phyloP scores from a whole-genome alignment of 768 basidiomycete genomes.

The Cyclocybe cylindracea region DNA sequence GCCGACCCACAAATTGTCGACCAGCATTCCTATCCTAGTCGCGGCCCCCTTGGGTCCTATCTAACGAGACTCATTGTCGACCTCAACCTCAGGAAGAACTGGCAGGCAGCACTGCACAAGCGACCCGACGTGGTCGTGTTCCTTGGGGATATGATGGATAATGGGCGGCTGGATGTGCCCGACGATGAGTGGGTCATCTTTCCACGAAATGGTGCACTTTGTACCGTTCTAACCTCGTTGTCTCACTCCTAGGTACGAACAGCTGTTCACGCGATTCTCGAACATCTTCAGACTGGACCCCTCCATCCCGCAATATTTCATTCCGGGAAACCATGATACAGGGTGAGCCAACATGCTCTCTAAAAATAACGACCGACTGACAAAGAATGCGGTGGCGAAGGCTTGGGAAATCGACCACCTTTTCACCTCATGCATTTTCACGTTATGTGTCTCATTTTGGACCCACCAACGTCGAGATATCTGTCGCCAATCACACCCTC shows the following conservation, averaged over 20 bases:
- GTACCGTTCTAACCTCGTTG: not conserved
- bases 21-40: slow-evolving; percentile 68
- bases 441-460: slow-evolving; percentile 83
- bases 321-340: slow-evolving; percentile 92
- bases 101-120: slow-evolving; percentile 64
- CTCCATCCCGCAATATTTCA: slow-evolving; percentile 59
- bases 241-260: slow-evolving; percentile 60
- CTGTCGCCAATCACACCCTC: slow-evolving; percentile 71
- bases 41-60: slow-evolving; percentile 52
- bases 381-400: slow-evolving; percentile 30
- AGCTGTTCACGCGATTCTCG: slow-evolving; percentile 67
- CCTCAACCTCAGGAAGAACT: slow-evolving; percentile 82
- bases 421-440: slow-evolving; percentile 44
- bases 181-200: slow-evolving; percentile 60
- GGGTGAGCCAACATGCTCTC: slow-evolving; percentile 45
- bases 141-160: slow-evolving; percentile 93
- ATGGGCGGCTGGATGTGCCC: slow-evolving; percentile 65
- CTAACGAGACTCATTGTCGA: slow-evolving; percentile 72
- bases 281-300: slow-evolving; percentile 61
- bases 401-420: slow-evolving; percentile 43
- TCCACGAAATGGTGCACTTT: not conserved
- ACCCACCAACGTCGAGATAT: slow-evolving; percentile 60
- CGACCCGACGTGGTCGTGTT: slow-evolving; percentile 77
- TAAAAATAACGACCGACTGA: slow-evolving; percentile 23
- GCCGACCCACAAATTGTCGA: slow-evolving; percentile 91